Conservation (phyloP, 345 rosid genomes). For the Brassica nigra region DNA sequence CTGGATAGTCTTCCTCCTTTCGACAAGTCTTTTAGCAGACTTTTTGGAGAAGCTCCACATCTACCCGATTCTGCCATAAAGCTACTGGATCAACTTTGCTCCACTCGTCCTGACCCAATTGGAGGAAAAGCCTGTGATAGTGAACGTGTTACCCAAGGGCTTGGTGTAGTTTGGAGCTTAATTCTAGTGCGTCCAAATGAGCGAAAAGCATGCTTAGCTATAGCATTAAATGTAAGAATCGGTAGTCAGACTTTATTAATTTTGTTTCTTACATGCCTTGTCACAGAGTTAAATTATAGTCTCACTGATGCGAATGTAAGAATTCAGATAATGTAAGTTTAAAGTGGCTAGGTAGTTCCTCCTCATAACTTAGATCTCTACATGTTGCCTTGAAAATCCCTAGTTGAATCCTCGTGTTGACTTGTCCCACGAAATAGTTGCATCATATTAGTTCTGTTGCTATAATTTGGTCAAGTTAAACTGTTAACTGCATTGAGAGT, state of each 20-base stretch:
- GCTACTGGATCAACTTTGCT: constrained; percentile 80
- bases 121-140: constrained; percentile 69
- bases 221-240: constrained; percentile 74
- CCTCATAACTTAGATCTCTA: not conserved
- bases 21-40: constrained; percentile 91
- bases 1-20: constrained; percentile 85
- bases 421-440: constrained; percentile 8
- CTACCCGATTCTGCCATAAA: constrained; percentile 75
- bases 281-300: constrained; percentile 18
- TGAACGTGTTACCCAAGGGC: constrained; percentile 96
- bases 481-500: not conserved
- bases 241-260: constrained; percentile 11
- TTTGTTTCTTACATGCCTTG: constrained; percentile 20
- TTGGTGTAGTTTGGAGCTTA: constrained; percentile 96
- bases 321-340: constrained; percentile 6
- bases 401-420: not conserved
- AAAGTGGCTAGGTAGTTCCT: constrained; percentile 16
- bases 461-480: constrained; percentile 13
- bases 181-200: constrained; percentile 86
- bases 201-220: constrained; percentile 80
- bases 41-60: constrained; percentile 89
- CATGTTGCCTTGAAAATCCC: not conserved
- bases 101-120: constrained; percentile 57
- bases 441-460: not conserved
- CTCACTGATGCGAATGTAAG: not conserved